Percentiles rank a stretch among this genome's conserved stretches.
These are phyloP conservation scores for Cadophora gregata DNA, from an alignment of 2,329 filamentous ascomycete genomes.

Conservation along the genomic window DNA sequence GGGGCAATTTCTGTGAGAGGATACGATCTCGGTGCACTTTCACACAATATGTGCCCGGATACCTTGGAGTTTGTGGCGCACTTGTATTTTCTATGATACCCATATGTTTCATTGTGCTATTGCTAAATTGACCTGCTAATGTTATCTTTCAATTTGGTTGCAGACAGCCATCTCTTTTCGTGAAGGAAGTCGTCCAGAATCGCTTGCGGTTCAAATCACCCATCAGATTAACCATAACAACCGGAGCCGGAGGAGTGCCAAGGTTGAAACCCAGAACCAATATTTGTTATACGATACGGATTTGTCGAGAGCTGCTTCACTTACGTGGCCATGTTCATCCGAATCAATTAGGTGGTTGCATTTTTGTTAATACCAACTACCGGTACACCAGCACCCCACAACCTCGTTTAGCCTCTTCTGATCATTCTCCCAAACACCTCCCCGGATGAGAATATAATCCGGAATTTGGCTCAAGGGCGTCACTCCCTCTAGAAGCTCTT, in stretches of 20 bases:
- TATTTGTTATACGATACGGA: neutral
- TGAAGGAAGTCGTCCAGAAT: neutral
- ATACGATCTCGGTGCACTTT: neutral
- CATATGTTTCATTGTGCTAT: neutral
- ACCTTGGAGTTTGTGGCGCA: neutral
- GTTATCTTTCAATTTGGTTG: neutral
- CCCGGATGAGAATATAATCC: constrained; percentile 9
- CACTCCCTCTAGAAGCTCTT: neutral
- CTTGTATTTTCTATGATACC: neutral
- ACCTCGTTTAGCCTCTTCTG: constrained; percentile 5
- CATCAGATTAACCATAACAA: neutral
- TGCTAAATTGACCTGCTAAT: neutral
- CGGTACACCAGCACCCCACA: neutral
- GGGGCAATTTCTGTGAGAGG: neutral
- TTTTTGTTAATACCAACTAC: neutral
- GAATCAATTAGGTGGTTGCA: constrained; percentile 2
- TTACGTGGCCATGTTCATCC: constrained; percentile 5
- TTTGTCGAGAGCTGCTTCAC: neutral
- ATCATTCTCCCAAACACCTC: neutral
- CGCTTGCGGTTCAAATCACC: neutral
- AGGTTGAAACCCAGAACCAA: neutral
- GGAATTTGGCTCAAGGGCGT: constrained; percentile 1
- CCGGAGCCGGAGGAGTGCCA: neutral
- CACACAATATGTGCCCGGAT: neutral
- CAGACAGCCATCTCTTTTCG: neutral